Conservation (phyloP, 495 filamentous ascomycete genomes). For the Parmelia sp. region DNA sequence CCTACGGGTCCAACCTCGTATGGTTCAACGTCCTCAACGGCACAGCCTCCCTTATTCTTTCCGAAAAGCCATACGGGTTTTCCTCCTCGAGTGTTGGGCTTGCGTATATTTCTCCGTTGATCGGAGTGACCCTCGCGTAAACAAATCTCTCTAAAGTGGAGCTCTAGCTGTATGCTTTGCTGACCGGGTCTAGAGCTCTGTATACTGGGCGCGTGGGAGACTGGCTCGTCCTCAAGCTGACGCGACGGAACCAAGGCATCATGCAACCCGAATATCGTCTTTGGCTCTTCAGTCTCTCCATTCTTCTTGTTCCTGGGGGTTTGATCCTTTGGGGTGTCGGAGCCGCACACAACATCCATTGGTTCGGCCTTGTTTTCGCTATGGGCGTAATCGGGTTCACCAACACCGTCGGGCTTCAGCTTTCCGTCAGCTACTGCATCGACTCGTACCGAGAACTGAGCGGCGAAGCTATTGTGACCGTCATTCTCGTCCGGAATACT, state of each 20-base stretch:
- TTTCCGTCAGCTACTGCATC: slow-evolving; percentile 57
- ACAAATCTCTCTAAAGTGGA: slow-evolving; percentile 4
- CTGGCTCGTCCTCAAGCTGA: slow-evolving; percentile 50
- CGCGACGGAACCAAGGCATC: slow-evolving; percentile 55
- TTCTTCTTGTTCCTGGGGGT: slow-evolving; percentile 50
- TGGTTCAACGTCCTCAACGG: slow-evolving; percentile 64
- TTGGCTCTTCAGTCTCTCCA: slow-evolving; percentile 52
- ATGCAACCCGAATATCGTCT: slow-evolving; percentile 58
- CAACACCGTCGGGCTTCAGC: slow-evolving; percentile 52
- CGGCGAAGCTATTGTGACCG: slow-evolving; percentile 55
- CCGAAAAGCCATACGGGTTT: slow-evolving; percentile 51
- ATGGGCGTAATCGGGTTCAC: slow-evolving; percentile 54
- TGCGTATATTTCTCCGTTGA: slow-evolving; percentile 51
- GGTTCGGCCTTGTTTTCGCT: slow-evolving; percentile 58
- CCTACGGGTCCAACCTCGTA: slow-evolving; percentile 56
- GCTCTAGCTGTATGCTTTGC: neutral
- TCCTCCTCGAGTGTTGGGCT: slow-evolving; percentile 56
- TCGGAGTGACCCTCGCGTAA: slow-evolving; percentile 49
- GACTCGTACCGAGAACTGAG: slow-evolving; percentile 59
- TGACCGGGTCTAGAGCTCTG: slow-evolving; percentile 32
- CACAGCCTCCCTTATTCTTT: slow-evolving; percentile 56
- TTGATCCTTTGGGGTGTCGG: slow-evolving; percentile 65
- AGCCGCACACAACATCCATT: slow-evolving; percentile 53
- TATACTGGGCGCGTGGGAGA: slow-evolving; percentile 54
- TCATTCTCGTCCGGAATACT: slow-evolving; percentile 61